Base-by-base conservation (phyloP, 345 rosid genomes). In the Diplotaxis tenuifolia region DNA sequence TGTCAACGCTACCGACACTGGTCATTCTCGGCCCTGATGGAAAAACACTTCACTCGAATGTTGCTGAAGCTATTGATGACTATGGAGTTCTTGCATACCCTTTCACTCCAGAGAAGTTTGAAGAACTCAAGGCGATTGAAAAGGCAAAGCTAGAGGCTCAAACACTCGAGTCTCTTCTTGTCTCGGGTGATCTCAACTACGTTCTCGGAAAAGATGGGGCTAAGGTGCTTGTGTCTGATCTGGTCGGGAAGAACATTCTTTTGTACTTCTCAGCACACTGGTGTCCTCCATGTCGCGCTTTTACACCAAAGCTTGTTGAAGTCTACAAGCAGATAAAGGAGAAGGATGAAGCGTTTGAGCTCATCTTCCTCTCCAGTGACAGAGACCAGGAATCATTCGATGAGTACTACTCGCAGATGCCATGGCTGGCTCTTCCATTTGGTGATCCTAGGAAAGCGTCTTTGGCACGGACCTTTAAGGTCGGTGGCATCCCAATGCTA, bases 221-320 rank as follows among this genome's bases (percentile, higher is more conserved):
- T 49, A 78, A 83, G 88, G 83, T 93, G 36, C 81, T 76, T 2
- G 82, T 86, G 50, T 74, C 87, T 5, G 86, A 79, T 21, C 83
- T 88, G 52, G 88, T 77, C 50, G 93, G 96, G 45, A 93, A 85
- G 83, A 80, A 75, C 79, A 80, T 85, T 67, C 84, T 88, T 16
- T 75, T 93, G 36, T 87, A 86, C 76, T 88, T 88, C 84, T 90
- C 96, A 62, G 90, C 91, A 1, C 86, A 86, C 63, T 84, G 96
- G 92, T 88, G 86, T 55, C 82, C 83, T 22, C 87, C 88, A 3
- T 88, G 88, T 49, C 84, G 84, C 6, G 87, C 80, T 9, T 90
- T 90, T 79, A 70, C 86, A 14, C 91, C 91, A 16, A 84, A 81
- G 62, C 89, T 88, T 22, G 80, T 82, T 15, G 80, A 87, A 77